Conservation (phyloP, 371 early-diverging fungal genomes). For the Apophysomyces sp. region DNA sequence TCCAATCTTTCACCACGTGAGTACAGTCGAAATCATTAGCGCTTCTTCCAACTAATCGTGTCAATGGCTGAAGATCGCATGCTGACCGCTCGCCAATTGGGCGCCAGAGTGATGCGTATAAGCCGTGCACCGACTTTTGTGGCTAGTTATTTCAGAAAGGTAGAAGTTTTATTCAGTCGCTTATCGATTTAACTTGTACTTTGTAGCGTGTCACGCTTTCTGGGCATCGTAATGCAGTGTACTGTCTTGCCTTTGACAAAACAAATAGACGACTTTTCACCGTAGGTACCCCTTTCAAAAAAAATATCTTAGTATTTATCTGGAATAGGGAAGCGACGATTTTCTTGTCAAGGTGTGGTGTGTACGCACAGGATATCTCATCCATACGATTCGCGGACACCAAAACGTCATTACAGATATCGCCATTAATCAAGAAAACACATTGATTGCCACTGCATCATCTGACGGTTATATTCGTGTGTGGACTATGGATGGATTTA, state of each 20-base stretch:
- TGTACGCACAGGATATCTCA: slow-evolving; percentile 75
- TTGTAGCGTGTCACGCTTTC: slow-evolving; percentile 63
- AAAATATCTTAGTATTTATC: not conserved
- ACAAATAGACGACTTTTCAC: slow-evolving; percentile 75
- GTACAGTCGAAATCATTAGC: not conserved
- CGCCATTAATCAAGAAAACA: slow-evolving; percentile 78
- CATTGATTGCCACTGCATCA: slow-evolving; percentile 82
- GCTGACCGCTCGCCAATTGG: slow-evolving; percentile 34
- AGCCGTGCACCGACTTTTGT: slow-evolving; percentile 23
- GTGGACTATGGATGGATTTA: slow-evolving; percentile 77
- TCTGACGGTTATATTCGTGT: slow-evolving; percentile 79
- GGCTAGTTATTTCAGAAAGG: slow-evolving; percentile 37
- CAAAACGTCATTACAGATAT: slow-evolving; percentile 79
- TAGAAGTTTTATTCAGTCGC: slow-evolving; percentile 21
- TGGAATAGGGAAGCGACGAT: slow-evolving; percentile 74
- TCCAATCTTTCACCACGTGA: slow-evolving; percentile 26
- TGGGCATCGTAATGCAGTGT: slow-evolving; percentile 78
- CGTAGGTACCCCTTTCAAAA: slow-evolving; percentile 19
- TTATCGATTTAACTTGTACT: slow-evolving; percentile 19
- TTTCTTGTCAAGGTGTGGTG: slow-evolving; percentile 88
- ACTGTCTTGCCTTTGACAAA: slow-evolving; percentile 74
- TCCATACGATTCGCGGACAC: slow-evolving; percentile 85
- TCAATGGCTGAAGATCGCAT: slow-evolving; percentile 22
- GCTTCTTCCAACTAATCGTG: not conserved
- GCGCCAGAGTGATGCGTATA: slow-evolving; percentile 16